These are phyloP conservation scores for Cichorium intybus DNA, from an alignment of 140 eudicot species.

Conservation along the genomic window DNA sequence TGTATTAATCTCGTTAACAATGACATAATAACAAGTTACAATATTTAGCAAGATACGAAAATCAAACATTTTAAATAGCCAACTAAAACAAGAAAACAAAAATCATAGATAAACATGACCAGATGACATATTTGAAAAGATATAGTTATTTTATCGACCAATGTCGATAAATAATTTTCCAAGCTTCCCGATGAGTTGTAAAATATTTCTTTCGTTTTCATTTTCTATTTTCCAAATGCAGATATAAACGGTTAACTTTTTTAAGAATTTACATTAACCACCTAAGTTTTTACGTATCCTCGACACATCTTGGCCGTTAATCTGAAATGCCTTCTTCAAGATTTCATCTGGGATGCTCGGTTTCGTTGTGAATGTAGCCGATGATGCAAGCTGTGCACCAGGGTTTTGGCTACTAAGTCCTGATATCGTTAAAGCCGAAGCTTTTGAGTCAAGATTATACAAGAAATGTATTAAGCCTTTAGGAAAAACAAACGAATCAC, in stretches of 20 bases:
- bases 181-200: neutral
- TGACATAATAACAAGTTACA: neutral
- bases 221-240: neutral
- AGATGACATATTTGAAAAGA: neutral
- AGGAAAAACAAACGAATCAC: conserved; percentile 79
- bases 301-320: conserved; percentile 59
- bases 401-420: conserved; percentile 84
- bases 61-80: neutral
- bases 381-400: conserved; percentile 68
- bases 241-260: neutral
- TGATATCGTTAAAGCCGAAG: conserved; percentile 54
- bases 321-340: conserved; percentile 55
- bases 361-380: conserved; percentile 58
- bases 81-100: neutral
- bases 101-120: neutral
- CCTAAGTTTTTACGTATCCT: conserved; percentile 67
- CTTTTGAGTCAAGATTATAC: conserved; percentile 48
- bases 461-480: conserved; percentile 73
- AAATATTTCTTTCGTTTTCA: neutral
- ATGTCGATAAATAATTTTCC: neutral
- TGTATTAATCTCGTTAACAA: neutral
- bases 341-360: conserved; percentile 69
- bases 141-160: neutral
- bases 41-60: neutral
- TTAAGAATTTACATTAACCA: conserved; percentile 30